Percentiles rank a stretch among this genome's conserved stretches.
phyloP scores from a whole-genome alignment of 768 basidiomycete genomes.

The Baorangia bicolor region DNA sequence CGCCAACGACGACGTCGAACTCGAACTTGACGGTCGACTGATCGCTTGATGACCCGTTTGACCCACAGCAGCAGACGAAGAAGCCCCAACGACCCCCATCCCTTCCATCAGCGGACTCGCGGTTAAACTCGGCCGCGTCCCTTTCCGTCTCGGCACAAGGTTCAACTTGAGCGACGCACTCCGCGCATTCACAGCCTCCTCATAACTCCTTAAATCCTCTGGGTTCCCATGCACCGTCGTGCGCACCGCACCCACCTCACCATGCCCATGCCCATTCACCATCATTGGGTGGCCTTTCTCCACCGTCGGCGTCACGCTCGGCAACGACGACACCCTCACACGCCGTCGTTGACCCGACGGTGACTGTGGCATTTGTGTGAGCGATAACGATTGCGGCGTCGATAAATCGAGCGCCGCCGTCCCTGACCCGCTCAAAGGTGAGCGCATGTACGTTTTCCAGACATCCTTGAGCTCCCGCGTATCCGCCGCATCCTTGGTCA shows the following conservation, averaged over 20 bases:
- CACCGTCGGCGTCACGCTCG: constrained; percentile 63
- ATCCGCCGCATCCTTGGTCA: constrained; percentile 35
- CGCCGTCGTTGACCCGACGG: constrained; percentile 38
- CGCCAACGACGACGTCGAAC: constrained; percentile 39
- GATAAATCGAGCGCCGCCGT: constrained; percentile 8
- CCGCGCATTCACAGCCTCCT: constrained; percentile 72
- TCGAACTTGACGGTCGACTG: constrained; percentile 39
- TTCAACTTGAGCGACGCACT: constrained; percentile 60
- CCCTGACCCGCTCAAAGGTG: constrained; percentile 49
- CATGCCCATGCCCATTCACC: constrained; percentile 16
- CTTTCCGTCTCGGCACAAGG: constrained; percentile 44
- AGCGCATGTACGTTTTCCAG: constrained; percentile 75
- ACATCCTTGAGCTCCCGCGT: constrained; percentile 60
- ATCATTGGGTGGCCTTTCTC: constrained; percentile 21
- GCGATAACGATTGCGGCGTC: constrained; percentile 10
- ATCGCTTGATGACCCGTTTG: constrained; percentile 23
- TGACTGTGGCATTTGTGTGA: constrained; percentile 25
- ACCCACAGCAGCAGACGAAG: not conserved
- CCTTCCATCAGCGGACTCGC: constrained; percentile 18
- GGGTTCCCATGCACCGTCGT: constrained; percentile 44
- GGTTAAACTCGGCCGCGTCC: constrained; percentile 18
- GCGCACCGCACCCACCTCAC: constrained; percentile 29
- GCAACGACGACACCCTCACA: constrained; percentile 63
- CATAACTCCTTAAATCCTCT: constrained; percentile 71
- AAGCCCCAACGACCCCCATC: not conserved